Base-by-base conservation (phyloP, 345 rosid genomes). In the Ricinus communis region DNA sequence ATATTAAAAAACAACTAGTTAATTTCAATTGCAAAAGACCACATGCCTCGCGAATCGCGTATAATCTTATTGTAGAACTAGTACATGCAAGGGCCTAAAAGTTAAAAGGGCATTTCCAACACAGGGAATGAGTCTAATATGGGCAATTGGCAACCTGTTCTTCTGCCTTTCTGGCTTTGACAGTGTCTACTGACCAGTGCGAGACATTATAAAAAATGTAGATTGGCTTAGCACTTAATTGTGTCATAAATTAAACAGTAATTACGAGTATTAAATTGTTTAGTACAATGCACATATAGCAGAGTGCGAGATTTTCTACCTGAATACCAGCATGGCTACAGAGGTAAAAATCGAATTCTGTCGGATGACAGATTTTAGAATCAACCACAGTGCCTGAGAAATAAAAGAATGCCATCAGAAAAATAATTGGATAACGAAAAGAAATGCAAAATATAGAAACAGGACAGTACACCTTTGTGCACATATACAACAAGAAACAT, bases 271-370 rank as follows among this genome's bases (percentile, higher is more conserved):
- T 27, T 14, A 18, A 21, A 2, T 41, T n/a, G 40, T 8, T 51
- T 16, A 28, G 12, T 5, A 56, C 19, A 33, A 52, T 15, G 38
- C 45, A 43, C 30, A 1, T 12, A 4, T 4, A 25, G 22, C 38
- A 49, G 41, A 49, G 57, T 31, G 33, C 41, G 30, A 38, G 64
- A 36, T 49, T 47, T 31, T 69, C 64, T 78, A 93, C 99, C 99
- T 93, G 99, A 77, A 95, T 88, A 33, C 99, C 98, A 36, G 99
- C 99, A 65, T 95, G 99, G 74, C 99, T 95, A 80, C 99, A 95
- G 36, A 95, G 97, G 76, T 95, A 95, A 72, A 95, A 95, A 70
- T 95, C 98, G 57, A 95, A 95, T 65, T 95, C 99, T 2, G 96
- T 85, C 21, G 99, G 98, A 88, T 95, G 99, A 64, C 99, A 95